Conservation (phyloP, 257 asterid genomes). For the Cruciata laevipes region DNA sequence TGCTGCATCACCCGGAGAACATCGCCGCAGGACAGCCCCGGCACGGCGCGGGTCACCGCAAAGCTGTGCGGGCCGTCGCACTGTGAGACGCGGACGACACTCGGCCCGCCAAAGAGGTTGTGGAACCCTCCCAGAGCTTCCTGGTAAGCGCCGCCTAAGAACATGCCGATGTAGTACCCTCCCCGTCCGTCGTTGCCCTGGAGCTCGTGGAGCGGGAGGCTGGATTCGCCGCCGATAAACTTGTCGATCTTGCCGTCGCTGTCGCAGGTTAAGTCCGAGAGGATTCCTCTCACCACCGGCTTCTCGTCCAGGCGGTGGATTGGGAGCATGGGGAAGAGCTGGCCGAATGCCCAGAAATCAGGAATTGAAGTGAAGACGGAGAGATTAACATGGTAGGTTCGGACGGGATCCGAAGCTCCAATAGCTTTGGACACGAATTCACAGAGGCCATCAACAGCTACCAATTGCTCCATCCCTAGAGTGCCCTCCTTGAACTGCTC, state of each 20-base stretch:
- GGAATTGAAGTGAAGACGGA: conserved; percentile 93
- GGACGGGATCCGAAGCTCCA: conserved; percentile 55
- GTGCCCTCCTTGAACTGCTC: conserved; percentile 87
- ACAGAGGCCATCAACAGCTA: conserved; percentile 76
- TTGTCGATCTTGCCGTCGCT: conserved; percentile 87
- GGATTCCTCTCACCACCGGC: conserved; percentile 55
- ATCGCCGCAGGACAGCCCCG: conserved; percentile 70
- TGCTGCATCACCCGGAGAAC: conserved; percentile 89
- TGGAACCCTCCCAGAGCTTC: conserved; percentile 91
- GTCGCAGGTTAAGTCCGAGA: conserved; percentile 90
- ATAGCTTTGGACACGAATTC: conserved; percentile 58
- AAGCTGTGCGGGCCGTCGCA: conserved; percentile 84
- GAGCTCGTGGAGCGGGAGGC: conserved; percentile 77
- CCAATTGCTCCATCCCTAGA: conserved; percentile 66
- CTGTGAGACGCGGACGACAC: conserved; percentile 75
- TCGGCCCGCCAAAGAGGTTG: conserved; percentile 87
- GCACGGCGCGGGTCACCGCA: conserved; percentile 64
- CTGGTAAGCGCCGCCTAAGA: conserved; percentile 92
- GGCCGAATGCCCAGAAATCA: conserved; percentile 90
- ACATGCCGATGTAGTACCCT: conserved; percentile 74
- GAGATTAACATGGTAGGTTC: conserved; percentile 67
- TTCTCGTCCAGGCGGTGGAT: conserved; percentile 74
- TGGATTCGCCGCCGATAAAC: conserved; percentile 90
- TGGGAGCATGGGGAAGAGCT: conserved; percentile 83
- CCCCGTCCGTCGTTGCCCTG: conserved; percentile 28